Conservation (phyloP, 495 filamentous ascomycete genomes). For the Trichoderma gamsii region DNA sequence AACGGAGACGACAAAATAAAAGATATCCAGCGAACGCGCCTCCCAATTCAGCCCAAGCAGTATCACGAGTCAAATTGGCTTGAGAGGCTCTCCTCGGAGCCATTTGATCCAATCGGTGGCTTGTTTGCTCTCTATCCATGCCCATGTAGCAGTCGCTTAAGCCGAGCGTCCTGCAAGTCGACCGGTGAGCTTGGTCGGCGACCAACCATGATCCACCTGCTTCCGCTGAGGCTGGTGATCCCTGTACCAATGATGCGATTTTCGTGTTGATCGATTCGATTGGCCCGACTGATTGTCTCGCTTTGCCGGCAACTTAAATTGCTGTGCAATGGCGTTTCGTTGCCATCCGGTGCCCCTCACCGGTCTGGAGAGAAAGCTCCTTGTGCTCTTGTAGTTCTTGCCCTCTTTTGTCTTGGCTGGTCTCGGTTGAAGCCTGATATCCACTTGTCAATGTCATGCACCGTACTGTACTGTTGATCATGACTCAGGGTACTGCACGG, state of each 20-base stretch:
- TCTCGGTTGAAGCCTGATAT: too few species aligned
- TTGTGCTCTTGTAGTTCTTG: neutral
- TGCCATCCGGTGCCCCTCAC: neutral
- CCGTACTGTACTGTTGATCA: too few species aligned
- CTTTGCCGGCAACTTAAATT: slow-evolving; percentile 3
- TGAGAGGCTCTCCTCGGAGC: too few species aligned
- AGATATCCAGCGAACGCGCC: too few species aligned
- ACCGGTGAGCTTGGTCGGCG: neutral
- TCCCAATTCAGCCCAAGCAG: too few species aligned
- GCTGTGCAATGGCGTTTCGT: neutral
- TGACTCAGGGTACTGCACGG: too few species aligned
- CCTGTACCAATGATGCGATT: neutral
- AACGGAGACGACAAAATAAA: too few species aligned
- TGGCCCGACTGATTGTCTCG: neutral
- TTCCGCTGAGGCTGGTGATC: slow-evolving; percentile 9
- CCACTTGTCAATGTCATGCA: too few species aligned
- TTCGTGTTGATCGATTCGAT: neutral
- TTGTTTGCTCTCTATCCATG: too few species aligned
- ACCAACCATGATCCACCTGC: neutral
- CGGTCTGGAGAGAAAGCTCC: neutral
- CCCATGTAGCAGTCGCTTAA: neutral
- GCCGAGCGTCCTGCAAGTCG: neutral
- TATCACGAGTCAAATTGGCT: too few species aligned
- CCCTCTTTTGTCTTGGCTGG: too few species aligned
- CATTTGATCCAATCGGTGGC: too few species aligned